Percentiles rank a stretch among this genome's conserved stretches.
These are phyloP conservation scores for Dendrocalamus sinicus DNA, from an alignment of 176 grass and related monocot genomes.

Conservation along the genomic window DNA sequence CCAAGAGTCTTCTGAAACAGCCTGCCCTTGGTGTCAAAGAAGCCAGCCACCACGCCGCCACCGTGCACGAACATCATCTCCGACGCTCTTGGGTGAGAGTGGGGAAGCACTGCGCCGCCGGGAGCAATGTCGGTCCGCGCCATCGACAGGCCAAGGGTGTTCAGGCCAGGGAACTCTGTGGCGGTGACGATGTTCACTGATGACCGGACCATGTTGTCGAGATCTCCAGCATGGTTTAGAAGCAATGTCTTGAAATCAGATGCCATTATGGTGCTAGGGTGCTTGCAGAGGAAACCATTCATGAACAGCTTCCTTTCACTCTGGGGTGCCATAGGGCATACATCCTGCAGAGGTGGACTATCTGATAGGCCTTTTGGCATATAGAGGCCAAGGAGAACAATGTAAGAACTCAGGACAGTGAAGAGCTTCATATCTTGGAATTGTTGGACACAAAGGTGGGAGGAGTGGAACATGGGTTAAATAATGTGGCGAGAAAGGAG, in stretches of 20 bases:
- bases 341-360: constrained; percentile 53
- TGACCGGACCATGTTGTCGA: constrained; percentile 45
- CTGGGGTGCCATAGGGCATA: constrained; percentile 56
- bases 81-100: constrained; percentile 54
- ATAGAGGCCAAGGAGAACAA: constrained; percentile 37
- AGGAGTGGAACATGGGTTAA: constrained; percentile 26
- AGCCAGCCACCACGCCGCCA: constrained; percentile 47
- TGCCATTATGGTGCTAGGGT: constrained; percentile 44
- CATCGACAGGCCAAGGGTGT: constrained; percentile 60
- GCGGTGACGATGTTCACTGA: constrained; percentile 54
- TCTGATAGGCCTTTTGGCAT: constrained; percentile 30
- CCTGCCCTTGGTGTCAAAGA: constrained; percentile 54
- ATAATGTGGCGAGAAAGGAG: constrained; percentile 34
- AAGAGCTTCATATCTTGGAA: constrained; percentile 46
- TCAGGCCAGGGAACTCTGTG: constrained; percentile 61
- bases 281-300: constrained; percentile 64
- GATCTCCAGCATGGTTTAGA: constrained; percentile 48
- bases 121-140: constrained; percentile 50
- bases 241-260: constrained; percentile 67
- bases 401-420: not conserved
- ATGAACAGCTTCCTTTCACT: constrained; percentile 50
- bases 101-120: constrained; percentile 42
- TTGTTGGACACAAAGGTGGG: not conserved
- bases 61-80: constrained; percentile 64
- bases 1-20: constrained; percentile 53